Evolutionary conservation across 2,329 filamentous ascomycete genomes (phyloP).

Genomic region (Esteya vermicola): DNA sequence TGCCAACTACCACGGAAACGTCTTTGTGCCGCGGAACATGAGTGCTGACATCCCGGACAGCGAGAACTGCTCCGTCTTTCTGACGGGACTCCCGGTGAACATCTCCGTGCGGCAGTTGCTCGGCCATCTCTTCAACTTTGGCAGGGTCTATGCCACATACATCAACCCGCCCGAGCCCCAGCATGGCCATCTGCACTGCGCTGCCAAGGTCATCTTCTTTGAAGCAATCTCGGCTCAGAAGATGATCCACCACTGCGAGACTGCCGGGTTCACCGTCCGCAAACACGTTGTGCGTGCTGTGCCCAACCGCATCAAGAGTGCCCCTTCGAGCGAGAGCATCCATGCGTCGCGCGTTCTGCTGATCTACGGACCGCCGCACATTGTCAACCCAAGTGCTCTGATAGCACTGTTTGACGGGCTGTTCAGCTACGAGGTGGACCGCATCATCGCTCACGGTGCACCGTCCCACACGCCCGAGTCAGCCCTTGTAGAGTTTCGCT

Average conservation of each 20-base stretch:
- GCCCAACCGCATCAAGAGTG: constrained; percentile 13
- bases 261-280: constrained; percentile 21
- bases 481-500: constrained; percentile 32
- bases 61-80: constrained; percentile 36
- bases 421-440: constrained; percentile 34
- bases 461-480: not conserved
- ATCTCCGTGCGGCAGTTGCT: constrained; percentile 10
- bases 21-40: constrained; percentile 20
- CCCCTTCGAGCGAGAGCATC: constrained; percentile 11
- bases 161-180: constrained; percentile 32
- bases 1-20: constrained; percentile 24
- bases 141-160: constrained; percentile 35
- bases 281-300: constrained; percentile 22
- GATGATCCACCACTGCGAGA: not conserved
- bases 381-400: constrained; percentile 29
- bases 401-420: constrained; percentile 24
- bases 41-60: constrained; percentile 23
- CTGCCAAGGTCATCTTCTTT: constrained; percentile 37
- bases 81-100: constrained; percentile 33
- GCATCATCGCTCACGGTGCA: constrained; percentile 18
- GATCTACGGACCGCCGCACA: constrained; percentile 26
- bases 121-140: constrained; percentile 24
- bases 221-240: constrained; percentile 11
- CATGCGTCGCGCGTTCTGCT: constrained; percentile 30
- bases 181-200: constrained; percentile 20